Conservation (phyloP, 208 protist genomes). For the Acanthamoeba healyi region DNA sequence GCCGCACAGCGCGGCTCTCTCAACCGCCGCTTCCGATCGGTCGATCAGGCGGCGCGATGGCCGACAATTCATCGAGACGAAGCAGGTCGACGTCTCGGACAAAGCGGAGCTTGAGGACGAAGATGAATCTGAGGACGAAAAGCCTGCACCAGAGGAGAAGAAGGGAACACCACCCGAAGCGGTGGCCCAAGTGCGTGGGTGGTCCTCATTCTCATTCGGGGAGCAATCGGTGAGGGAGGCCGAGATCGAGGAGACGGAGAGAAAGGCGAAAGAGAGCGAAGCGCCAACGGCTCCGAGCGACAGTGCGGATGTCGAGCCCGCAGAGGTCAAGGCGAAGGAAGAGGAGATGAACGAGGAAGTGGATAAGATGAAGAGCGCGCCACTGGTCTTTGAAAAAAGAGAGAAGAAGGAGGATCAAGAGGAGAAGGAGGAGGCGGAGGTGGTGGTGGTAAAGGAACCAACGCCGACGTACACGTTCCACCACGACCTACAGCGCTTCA, state of each 20-base stretch:
- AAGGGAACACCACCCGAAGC: not conserved
- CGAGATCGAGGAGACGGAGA: not conserved
- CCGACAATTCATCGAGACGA: not conserved
- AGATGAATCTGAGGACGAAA: not conserved
- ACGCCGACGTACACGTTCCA: not conserved
- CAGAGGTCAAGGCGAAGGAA: too few species aligned
- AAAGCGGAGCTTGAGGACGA: not conserved
- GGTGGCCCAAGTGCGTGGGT: not conserved
- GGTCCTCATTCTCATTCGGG: not conserved
- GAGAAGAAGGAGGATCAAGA: not conserved
- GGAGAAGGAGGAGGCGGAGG: not conserved
- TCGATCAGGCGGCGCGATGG: not conserved
- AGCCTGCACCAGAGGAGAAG: not conserved
- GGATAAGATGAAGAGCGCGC: not conserved
- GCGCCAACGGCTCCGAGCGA: not conserved
- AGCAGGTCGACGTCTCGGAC: not conserved
- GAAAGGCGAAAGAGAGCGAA: not conserved
- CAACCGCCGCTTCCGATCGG: not conserved
- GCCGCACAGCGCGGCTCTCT: not conserved
- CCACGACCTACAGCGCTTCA: not conserved
- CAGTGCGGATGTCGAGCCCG: not conserved
- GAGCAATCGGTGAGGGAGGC: not conserved
- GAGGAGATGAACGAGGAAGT: too few species aligned
- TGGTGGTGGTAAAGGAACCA: not conserved
- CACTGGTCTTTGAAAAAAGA: too few species aligned